Base-by-base conservation (phyloP, 139 green algal genomes). In the Penium margaritaceum region DNA sequence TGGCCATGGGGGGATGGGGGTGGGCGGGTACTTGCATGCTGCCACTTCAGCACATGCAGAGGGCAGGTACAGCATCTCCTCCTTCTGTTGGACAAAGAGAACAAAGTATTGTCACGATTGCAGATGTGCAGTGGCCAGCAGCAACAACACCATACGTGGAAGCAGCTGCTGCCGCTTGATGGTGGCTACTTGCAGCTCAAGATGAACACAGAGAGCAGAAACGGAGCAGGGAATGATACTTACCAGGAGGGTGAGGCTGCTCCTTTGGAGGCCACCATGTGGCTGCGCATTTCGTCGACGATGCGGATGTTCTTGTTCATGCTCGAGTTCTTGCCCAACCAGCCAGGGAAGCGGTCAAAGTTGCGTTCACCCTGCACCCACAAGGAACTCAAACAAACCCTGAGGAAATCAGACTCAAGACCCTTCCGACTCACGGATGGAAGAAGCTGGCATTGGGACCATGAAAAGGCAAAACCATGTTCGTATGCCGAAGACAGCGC, bases 241-340 rank as follows among this genome's bases (percentile, higher is more conserved):
- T 36, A 73, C 70, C 29, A 37, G 1, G 63, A 33, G 32, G 39
- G 39, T 19, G 58, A 27, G 47, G 47, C n/a, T 7, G 30, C 12
- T n/a, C 67, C 65, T 17, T 72, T 80, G 24, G 79, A 85, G 46
- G 84, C 81, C 12, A 82, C 51, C 85, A 97, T 87, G 75, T 87
- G 88, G 34, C 85, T 90, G 74, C 90, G 85, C 69, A 97, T 78
- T 81, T 96, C 91, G 0, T 85, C 82, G 68, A 97, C 83, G 68
- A 98, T 81, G 24, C 94, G 89, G 41, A 76, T 68, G 81, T 95
- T 89, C 90, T 98, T 98, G 75, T 70, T 81, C 41, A 15, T n/a
- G 27, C 77, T 87, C 7, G 79, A 90, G 84, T 92, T 92, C 68
- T 90, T 89, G 64, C 94, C 94, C 63, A 99, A 81, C 90, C 90